These are phyloP conservation scores for Lolium perenne DNA, from an alignment of 176 grass and related monocot species.

Conservation along the genomic window DNA sequence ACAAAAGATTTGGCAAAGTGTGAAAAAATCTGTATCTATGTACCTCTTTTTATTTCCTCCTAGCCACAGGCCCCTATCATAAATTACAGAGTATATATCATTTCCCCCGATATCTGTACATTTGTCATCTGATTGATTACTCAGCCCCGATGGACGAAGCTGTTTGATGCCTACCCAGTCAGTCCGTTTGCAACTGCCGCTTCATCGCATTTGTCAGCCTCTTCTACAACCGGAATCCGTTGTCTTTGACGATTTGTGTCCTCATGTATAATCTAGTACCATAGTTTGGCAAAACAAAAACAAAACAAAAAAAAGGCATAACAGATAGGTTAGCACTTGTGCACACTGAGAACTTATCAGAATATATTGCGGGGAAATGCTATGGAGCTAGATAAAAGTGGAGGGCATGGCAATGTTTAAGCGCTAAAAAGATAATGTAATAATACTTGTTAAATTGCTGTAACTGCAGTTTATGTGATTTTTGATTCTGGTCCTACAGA, in stretches of 20 bases:
- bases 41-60: conserved; percentile 74
- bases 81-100: conserved; percentile 62
- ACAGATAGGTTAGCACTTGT: conserved; percentile 7
- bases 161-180: conserved; percentile 51
- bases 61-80: conserved; percentile 53
- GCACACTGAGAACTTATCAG: neutral
- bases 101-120: conserved; percentile 78
- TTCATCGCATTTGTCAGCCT: conserved; percentile 28
- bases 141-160: conserved; percentile 32
- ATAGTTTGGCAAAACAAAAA: conserved; percentile 29
- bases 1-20: conserved; percentile 50
- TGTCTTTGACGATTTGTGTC: conserved; percentile 27
- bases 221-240: conserved; percentile 39
- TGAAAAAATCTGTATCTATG: conserved; percentile 65
- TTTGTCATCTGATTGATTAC: conserved; percentile 65
- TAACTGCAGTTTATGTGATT: neutral
- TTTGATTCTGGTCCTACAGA: neutral
- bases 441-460: neutral
- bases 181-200: conserved; percentile 44
- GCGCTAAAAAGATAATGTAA: neutral
- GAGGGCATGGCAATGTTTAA: neutral
- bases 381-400: conserved; percentile 12
- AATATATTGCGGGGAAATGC: neutral
- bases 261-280: conserved; percentile 37
- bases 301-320: conserved; percentile 13